Evolutionary conservation across 2,329 filamentous ascomycete genomes (phyloP).

Genomic region (Colletotrichum sp.): DNA sequence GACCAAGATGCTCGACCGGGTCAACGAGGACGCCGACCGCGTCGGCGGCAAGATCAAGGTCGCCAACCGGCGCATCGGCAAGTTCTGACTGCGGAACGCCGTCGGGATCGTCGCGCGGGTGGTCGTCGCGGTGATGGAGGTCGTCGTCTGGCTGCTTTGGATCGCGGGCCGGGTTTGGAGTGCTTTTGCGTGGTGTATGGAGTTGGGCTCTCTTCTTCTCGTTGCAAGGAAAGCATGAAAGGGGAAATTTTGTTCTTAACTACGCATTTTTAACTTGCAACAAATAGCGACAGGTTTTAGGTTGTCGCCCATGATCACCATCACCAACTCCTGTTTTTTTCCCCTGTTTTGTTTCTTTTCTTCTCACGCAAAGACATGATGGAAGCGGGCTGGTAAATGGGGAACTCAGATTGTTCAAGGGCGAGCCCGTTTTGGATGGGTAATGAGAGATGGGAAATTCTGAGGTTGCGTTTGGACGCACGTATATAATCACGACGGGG

Average conservation of each 20-base stretch:
- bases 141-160: slow-evolving; percentile 36
- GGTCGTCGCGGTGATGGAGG: slow-evolving; percentile 30
- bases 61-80: slow-evolving; percentile 73
- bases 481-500: neutral
- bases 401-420: neutral
- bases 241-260: neutral
- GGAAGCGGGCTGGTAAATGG: neutral
- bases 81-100: slow-evolving; percentile 54
- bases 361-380: neutral
- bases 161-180: slow-evolving; percentile 24
- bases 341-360: neutral
- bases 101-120: slow-evolving; percentile 27
- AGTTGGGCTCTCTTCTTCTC: slow-evolving; percentile 16
- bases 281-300: neutral
- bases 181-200: slow-evolving; percentile 22
- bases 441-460: neutral
- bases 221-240: neutral
- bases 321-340: neutral
- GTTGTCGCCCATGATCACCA: neutral
- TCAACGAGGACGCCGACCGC: slow-evolving; percentile 70
- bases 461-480: neutral
- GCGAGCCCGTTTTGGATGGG: neutral
- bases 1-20: slow-evolving; percentile 69
- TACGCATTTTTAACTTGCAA: neutral
- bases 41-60: slow-evolving; percentile 72